Conservation (phyloP, 129 eudicot species). For the Kitagawia praeruptora region DNA sequence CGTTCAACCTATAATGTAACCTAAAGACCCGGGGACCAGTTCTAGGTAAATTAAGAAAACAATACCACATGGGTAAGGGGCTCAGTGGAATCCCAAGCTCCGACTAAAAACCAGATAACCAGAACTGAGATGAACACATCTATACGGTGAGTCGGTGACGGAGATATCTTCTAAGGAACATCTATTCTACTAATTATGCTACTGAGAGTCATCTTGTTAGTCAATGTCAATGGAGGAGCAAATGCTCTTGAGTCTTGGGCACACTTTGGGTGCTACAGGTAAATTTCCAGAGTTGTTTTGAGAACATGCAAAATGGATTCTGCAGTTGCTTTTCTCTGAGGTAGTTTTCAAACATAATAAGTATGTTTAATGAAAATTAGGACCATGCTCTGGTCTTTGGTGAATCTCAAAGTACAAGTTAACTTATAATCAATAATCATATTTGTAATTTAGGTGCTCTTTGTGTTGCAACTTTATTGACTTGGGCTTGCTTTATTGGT, state of each 20-base stretch:
- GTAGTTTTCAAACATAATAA: not conserved
- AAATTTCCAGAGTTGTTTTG: not conserved
- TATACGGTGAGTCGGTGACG: too few relatives aligned
- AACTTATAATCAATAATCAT: not conserved
- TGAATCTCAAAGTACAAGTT: not conserved
- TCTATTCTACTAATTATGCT: too few relatives aligned
- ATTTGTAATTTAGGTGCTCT: slow-evolving; percentile 48
- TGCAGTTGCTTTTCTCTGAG: not conserved
- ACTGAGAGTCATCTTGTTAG: not conserved
- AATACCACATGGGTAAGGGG: too few relatives aligned
- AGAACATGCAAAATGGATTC: not conserved
- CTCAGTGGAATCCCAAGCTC: too few relatives aligned
- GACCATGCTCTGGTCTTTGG: not conserved
- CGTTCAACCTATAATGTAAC: too few relatives aligned
- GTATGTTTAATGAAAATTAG: not conserved
- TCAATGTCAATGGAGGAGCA: slow-evolving; percentile 73
- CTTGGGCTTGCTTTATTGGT: too few relatives aligned
- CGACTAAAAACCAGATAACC: too few relatives aligned
- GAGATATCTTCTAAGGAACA: too few relatives aligned
- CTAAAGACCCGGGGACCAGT: too few relatives aligned
- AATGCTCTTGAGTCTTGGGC: slow-evolving; percentile 19
- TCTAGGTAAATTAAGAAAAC: too few relatives aligned
- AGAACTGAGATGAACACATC: too few relatives aligned
- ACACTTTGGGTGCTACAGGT: slow-evolving; percentile 75
- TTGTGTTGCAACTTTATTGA: slow-evolving; percentile 62